phyloP scores from a whole-genome alignment of 2,329 filamentous ascomycete genomes.

The Macrophomina tecta region DNA sequence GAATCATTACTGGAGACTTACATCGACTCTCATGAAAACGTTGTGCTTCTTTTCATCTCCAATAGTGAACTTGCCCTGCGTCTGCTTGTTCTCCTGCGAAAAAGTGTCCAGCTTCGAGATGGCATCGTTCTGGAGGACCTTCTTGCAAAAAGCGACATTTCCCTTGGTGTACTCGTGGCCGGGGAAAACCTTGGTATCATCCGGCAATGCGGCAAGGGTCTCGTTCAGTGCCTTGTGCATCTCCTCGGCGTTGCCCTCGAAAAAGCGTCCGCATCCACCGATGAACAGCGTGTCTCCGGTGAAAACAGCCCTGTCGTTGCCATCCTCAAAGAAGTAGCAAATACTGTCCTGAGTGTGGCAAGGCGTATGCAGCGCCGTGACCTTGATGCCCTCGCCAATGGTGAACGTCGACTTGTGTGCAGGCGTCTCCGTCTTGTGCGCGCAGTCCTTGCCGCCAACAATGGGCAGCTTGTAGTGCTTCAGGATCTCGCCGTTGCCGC shows the following conservation, averaged over 20 bases:
- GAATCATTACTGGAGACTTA: neutral
- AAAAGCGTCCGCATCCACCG: conserved; percentile 93
- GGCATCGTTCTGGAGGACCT: conserved; percentile 73
- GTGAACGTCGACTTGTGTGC: conserved; percentile 77
- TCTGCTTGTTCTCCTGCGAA: conserved; percentile 80
- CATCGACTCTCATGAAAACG: conserved; percentile 87
- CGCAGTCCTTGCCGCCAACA: conserved; percentile 87
- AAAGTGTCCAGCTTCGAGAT: conserved; percentile 78
- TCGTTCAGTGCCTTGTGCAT: conserved; percentile 95
- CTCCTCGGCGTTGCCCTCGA: conserved; percentile 81
- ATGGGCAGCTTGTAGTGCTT: conserved; percentile 71
- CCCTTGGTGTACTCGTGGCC: conserved; percentile 98
- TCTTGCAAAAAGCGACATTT: conserved; percentile 86
- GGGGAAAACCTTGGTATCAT: conserved; percentile 91
- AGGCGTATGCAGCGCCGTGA: conserved; percentile 90
- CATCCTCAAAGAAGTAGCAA: conserved; percentile 90
- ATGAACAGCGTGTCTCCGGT: conserved; percentile 97
- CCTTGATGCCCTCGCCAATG: conserved; percentile 78
- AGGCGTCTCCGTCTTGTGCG: conserved; percentile 78
- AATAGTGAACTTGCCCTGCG: conserved; percentile 95
- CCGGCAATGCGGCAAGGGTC: conserved; percentile 77
- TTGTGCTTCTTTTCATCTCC: conserved; percentile 97
- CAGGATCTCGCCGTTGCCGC: conserved; percentile 85
- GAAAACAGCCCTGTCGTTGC: conserved; percentile 76
- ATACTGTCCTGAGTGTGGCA: conserved; percentile 99